Evolutionary conservation across 257 asterid species (phyloP), one percentile per base, ranked within the genome.

Genomic region (Nyctanthes arbortristis): DNA sequence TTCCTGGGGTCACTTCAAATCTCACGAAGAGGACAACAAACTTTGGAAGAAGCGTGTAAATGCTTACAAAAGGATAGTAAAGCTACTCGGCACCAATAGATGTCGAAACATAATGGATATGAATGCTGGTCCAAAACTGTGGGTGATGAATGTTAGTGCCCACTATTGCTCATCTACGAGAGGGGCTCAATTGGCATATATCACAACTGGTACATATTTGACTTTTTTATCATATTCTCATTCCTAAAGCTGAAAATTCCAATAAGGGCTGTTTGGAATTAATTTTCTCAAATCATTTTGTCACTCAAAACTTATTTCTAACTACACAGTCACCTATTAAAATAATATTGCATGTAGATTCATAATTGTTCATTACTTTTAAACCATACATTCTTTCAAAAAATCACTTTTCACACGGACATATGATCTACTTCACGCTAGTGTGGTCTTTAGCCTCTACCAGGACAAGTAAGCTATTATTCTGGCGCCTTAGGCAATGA

Each of bases 61-160:
- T 40, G 79, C 70, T 10, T 92, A 92, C 88, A 92, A 88, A 77
- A 86, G 84, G 65, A 79, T 65, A 20, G 74, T 63, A 40, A 78
- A 66, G 70, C 67, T 89, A 62, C 85, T 92, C 1, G 95, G 96
- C 47, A 79, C 92, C 78, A 65, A 91, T 28, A 85, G 95, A 76
- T 89, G 82, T 63, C 84, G 91, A 49, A 92, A 92, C 74, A 88
- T 92, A 63, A 89, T 92, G 98, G 98, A 92, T 71, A 92, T 88
- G 98, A 92, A 89, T 78, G 95, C 96, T 0, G 96, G 89, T 35
- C 71, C 94, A 4, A 89, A 82, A 61, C 76, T 84, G 30, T 92
- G 98, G 98, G 96, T 92, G 83, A 92, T 92, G 98, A 92, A 89
- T 31, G 96, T 81, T 22, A n/a, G 92, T 92, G 33, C 98, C 98